Conservation (phyloP, 2,329 filamentous ascomycete species). For the Raffaelea ambrosiae region DNA sequence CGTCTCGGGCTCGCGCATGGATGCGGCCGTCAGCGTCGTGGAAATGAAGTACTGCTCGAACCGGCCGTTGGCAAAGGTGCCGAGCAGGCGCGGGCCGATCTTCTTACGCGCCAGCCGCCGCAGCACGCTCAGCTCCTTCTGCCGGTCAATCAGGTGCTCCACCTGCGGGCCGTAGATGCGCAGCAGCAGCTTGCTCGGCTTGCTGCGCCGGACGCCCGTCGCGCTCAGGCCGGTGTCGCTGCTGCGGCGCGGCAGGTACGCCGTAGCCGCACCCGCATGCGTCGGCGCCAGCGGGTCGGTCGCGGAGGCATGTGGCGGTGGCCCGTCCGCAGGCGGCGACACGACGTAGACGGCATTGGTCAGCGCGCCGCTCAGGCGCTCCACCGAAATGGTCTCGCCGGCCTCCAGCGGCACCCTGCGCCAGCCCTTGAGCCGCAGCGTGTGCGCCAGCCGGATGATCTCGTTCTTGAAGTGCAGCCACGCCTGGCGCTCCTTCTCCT, state of each 20-base stretch:
- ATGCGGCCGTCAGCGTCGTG: constrained; percentile 64
- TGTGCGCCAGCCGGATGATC: constrained; percentile 82
- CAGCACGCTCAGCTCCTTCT: constrained; percentile 80
- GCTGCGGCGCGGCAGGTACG: constrained; percentile 14
- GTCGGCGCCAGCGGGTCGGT: too few species aligned
- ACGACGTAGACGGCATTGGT: constrained; percentile 98
- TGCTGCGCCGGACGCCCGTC: constrained; percentile 15
- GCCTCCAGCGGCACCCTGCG: constrained; percentile 66
- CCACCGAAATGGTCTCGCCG: constrained; percentile 60
- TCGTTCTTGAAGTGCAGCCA: constrained; percentile 90
- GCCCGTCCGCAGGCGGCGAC: constrained; percentile 57
- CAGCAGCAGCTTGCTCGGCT: constrained; percentile 64
- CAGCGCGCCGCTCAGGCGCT: constrained; percentile 78
- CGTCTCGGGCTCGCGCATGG: constrained; percentile 73
- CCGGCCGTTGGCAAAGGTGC: constrained; percentile 87
- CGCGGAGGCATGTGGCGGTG: too few species aligned
- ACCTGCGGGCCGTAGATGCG: constrained; percentile 93
- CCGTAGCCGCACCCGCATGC: not conserved
- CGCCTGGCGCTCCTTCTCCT: constrained; percentile 61
- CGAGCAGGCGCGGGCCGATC: constrained; percentile 83
- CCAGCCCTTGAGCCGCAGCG: constrained; percentile 86
- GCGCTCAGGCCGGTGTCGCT: constrained; percentile 10
- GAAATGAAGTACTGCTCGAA: constrained; percentile 95
- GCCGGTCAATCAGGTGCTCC: constrained; percentile 89
- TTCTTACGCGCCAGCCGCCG: constrained; percentile 80